These are phyloP conservation scores for Favolaschia claudopus DNA, from an alignment of 768 basidiomycete genomes.

Conservation along the genomic window DNA sequence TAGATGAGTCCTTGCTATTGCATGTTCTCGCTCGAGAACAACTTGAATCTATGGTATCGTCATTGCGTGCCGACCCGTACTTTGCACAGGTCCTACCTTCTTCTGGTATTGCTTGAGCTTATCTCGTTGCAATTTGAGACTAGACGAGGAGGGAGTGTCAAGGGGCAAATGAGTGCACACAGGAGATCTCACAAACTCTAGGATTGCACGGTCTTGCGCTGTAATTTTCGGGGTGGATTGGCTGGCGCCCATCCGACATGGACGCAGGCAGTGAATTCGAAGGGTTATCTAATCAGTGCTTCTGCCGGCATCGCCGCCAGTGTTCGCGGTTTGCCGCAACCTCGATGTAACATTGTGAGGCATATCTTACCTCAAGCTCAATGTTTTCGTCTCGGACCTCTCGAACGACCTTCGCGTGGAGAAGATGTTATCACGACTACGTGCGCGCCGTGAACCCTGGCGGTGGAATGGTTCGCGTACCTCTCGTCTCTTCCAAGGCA, in stretches of 20 bases:
- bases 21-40: slow-evolving; percentile 86
- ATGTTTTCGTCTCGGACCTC: slow-evolving; percentile 15
- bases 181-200: slow-evolving; percentile 74
- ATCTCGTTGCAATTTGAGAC: slow-evolving; percentile 95
- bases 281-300: too few species aligned
- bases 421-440: slow-evolving; percentile 70
- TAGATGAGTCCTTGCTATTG: slow-evolving; percentile 87
- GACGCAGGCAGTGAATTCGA: too few species aligned
- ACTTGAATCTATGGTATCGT: slow-evolving; percentile 74
- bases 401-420: slow-evolving; percentile 1
- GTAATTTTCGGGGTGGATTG: slow-evolving; percentile 91
- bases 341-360: not conserved
- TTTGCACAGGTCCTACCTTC: slow-evolving; percentile 59
- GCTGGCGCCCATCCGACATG: slow-evolving; percentile 64
- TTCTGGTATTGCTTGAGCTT: slow-evolving; percentile 96
- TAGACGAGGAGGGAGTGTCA: slow-evolving; percentile 41
- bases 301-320: too few species aligned
- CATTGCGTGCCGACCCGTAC: not conserved
- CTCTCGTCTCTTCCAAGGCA: slow-evolving; percentile 72
- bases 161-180: slow-evolving; percentile 14
- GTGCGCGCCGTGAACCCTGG: slow-evolving; percentile 59
- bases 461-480: slow-evolving; percentile 73
- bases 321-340: too few species aligned
- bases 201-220: slow-evolving; percentile 90
- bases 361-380: slow-evolving; percentile 3